phyloP scores from a whole-genome alignment of 2,329 filamentous ascomycete species.

The Diplodia seriata region DNA sequence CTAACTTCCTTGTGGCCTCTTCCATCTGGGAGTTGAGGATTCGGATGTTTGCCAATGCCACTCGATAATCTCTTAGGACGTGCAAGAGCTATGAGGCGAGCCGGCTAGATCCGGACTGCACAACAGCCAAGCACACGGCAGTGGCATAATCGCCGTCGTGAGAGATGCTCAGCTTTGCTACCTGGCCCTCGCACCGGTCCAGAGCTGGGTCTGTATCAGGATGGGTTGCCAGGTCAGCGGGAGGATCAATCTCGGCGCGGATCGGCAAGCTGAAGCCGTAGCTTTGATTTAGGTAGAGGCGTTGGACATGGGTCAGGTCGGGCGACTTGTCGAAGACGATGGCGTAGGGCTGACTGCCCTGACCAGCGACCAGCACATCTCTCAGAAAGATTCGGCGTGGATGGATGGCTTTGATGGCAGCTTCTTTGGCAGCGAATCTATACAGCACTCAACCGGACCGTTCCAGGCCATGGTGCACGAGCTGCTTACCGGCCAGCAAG shows the following conservation, averaged over 20 bases:
- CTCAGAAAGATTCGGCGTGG: conserved; percentile 3
- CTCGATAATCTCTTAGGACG: background rate
- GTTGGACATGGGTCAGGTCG: conserved; percentile 30
- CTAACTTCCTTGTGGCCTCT: background rate
- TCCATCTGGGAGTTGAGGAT: background rate
- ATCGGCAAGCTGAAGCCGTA: conserved; percentile 7
- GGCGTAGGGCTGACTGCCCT: conserved; percentile 23
- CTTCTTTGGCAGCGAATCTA: conserved; percentile 60
- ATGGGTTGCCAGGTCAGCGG: background rate
- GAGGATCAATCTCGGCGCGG: background rate
- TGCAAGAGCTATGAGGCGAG: too few species aligned
- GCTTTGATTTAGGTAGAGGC: conserved; percentile 41
- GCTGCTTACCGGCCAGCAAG: conserved; percentile 47
- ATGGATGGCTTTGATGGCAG: conserved; percentile 53
- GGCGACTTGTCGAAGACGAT: conserved; percentile 35
- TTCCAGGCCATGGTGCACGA: background rate
- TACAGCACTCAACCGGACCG: conserved; percentile 4
- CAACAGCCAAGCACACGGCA: conserved; percentile 54
- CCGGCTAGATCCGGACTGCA: background rate
- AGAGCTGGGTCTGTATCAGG: conserved; percentile 24
- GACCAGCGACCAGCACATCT: conserved; percentile 10
- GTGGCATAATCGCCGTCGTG: conserved; percentile 86
- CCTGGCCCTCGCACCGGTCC: conserved; percentile 50
- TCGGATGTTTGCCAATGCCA: background rate
- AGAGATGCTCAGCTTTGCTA: conserved; percentile 79